Evolutionary conservation across 371 early-diverging fungal genomes (phyloP).

Genomic region (Furculomyces boomerangus): DNA sequence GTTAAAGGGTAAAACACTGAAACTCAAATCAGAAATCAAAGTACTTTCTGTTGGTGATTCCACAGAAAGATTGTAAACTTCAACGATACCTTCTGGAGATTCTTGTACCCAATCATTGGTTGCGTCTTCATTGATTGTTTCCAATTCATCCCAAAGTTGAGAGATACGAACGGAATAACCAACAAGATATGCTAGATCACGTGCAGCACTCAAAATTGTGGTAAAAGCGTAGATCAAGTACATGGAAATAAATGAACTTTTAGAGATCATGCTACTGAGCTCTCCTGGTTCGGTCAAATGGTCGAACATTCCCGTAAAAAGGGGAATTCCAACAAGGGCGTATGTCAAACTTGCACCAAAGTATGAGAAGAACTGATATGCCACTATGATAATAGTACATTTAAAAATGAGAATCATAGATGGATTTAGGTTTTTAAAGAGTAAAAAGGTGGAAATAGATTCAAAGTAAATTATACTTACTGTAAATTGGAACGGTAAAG

Average conservation of each 20-base stretch:
- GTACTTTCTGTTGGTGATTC: slow-evolving; percentile 15
- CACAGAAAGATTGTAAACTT: slow-evolving; percentile 14
- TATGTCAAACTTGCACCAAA: slow-evolving; percentile 69
- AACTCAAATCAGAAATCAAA: slow-evolving; percentile 28
- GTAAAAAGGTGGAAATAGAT: background rate
- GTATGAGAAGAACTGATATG: slow-evolving; percentile 52
- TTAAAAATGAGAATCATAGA: too few relatives aligned
- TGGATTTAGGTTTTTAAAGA: background rate
- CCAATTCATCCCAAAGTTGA: slow-evolving; percentile 55
- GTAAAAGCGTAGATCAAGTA: slow-evolving; percentile 56
- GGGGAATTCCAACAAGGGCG: slow-evolving; percentile 60
- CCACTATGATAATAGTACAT: slow-evolving; percentile 11
- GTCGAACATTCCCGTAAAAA: slow-evolving; percentile 60
- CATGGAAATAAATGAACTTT: slow-evolving; percentile 59
- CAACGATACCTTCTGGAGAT: slow-evolving; percentile 6
- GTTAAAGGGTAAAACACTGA: slow-evolving; percentile 28
- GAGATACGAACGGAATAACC: slow-evolving; percentile 74
- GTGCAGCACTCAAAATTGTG: slow-evolving; percentile 47
- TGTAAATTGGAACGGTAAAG: slow-evolving; percentile 38
- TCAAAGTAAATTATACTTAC: background rate
- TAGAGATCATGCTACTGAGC: slow-evolving; percentile 52
- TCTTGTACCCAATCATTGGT: background rate
- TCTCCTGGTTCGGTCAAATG: slow-evolving; percentile 38
- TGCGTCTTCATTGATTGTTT: slow-evolving; percentile 9
- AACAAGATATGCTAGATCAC: slow-evolving; percentile 48